Evolutionary conservation across 2,329 filamentous ascomycete species (phyloP), one percentile per base, ranked within the genome.

Genomic region (Penicillium freii): DNA sequence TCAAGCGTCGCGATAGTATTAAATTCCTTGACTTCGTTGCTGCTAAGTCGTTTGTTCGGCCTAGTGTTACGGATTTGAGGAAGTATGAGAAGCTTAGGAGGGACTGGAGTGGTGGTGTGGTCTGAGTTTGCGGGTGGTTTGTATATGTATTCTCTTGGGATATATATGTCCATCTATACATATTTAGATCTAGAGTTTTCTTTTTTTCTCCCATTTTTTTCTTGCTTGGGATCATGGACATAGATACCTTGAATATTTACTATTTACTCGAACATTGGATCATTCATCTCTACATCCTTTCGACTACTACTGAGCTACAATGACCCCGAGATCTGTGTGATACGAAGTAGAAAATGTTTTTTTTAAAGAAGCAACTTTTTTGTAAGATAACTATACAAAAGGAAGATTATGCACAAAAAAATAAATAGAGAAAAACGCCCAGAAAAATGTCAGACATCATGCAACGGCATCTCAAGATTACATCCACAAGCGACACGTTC

Each of bases 401-500:
- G 59, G 45, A 56, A 54, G 56, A 56, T 56, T 63, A 65, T 67
- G 63, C 64, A 71, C 62, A 65, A 65, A 61, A 64, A 60, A 68
- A 62, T 57, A 43, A 69, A 63, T 51, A 43, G 48, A 50, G 40
- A 59, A 55, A 58, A 64, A 63, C 59, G 59, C 56, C 62, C 52
- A 52, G 51, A 63, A 59, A 62, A 54, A 51, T 49, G 54, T 53
- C 49, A 47, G 51, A 64, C 59, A 64, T 64, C 65, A 64, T 65
- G 63, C 62, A 66, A 58, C 63, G 31, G 50, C 49, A 61, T 45
- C 43, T 51, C 46, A 29, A 59, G 62, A 68, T 70, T 73, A 89
- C 72, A 87, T 90, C 93, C 93, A 99, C 72, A 99, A 77, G 69
- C 93, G 87, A 76, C 91, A 90, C 15, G 90, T 96, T 42, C 93